phyloP scores from a whole-genome alignment of 352 stramenopile species.

The Pythium grandisporangium region DNA sequence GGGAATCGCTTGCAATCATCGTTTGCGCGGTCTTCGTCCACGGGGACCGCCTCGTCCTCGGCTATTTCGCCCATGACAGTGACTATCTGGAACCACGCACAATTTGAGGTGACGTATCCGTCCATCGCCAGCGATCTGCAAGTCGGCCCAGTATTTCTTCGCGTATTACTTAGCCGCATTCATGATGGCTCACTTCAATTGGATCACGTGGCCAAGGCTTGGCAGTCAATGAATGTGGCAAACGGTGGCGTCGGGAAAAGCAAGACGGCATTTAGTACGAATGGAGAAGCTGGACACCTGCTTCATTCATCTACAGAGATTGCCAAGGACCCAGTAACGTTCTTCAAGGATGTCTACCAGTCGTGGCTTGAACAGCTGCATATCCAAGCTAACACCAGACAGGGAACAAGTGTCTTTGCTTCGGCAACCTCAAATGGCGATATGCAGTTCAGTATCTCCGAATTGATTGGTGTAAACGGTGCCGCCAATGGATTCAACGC shows the following conservation, averaged over 20 bases:
- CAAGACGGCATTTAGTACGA: too few relatives aligned
- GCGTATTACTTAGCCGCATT: conserved; percentile 59
- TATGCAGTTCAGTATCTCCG: conserved; percentile 9
- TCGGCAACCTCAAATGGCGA: too few relatives aligned
- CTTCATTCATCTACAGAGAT: conserved; percentile 66
- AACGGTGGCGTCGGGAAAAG: background rate
- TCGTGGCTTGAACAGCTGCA: conserved; percentile 77
- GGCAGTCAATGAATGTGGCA: background rate
- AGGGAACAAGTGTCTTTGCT: too few relatives aligned
- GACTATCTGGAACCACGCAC: conserved; percentile 65
- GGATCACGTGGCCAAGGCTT: conserved; percentile 30
- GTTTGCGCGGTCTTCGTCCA: too few relatives aligned
- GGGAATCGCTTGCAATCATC: too few relatives aligned
- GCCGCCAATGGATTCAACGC: too few relatives aligned
- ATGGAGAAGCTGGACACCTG: conserved; percentile 26
- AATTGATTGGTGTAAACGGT: too few relatives aligned
- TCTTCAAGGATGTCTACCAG: conserved; percentile 78
- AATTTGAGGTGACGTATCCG: conserved; percentile 57
- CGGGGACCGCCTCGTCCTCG: too few relatives aligned
- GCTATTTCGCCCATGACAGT: too few relatives aligned
- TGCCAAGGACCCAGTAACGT: conserved; percentile 36
- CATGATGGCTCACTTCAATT: conserved; percentile 62
- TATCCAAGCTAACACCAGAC: too few relatives aligned
- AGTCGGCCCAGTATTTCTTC: conserved; percentile 59
- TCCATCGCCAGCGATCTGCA: conserved; percentile 53